Percentiles rank a stretch among this genome's conserved stretches.
Evolutionary conservation across 1,284 basidiomycete species (phyloP).

Genomic region (Butyriboletus appendiculatus): DNA sequence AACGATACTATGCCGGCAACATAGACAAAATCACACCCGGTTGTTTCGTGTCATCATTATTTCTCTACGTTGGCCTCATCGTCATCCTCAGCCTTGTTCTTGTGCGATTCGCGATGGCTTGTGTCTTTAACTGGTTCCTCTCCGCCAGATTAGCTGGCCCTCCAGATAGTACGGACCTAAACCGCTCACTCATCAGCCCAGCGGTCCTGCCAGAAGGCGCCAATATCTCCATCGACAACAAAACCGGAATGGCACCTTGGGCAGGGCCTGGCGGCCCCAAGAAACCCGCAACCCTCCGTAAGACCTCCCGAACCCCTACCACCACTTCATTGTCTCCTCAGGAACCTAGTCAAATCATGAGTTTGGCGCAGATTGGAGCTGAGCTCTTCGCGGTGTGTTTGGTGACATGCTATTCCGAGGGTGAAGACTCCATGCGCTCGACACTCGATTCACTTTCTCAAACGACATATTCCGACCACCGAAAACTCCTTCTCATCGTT

Average conservation of each 20-base stretch:
- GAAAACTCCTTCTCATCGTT: conserved; percentile 93
- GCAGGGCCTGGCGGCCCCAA: conserved; percentile 55
- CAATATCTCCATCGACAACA: conserved; percentile 87
- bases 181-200: conserved; percentile 83
- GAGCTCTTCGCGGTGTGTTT: conserved; percentile 95
- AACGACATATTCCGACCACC: conserved; percentile 88
- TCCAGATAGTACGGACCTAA: conserved; percentile 66
- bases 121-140: conserved; percentile 96
- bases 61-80: conserved; percentile 91
- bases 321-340: conserved; percentile 47
- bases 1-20: conserved; percentile 89
- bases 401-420: conserved; percentile 98
- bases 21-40: conserved; percentile 97
- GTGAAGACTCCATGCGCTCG: conserved; percentile 87
- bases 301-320: conserved; percentile 42
- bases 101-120: conserved; percentile 94
- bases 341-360: conserved; percentile 67
- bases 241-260: conserved; percentile 93
- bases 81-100: conserved; percentile 92
- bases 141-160: conserved; percentile 77
- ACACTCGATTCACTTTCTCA: conserved; percentile 92
- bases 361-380: conserved; percentile 84
- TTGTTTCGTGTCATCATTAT: conserved; percentile 89
- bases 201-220: conserved; percentile 95
- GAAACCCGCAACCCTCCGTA: conserved; percentile 45